Evolutionary conservation across 495 filamentous ascomycete species (phyloP).

Genomic region (Podospora didyma): DNA sequence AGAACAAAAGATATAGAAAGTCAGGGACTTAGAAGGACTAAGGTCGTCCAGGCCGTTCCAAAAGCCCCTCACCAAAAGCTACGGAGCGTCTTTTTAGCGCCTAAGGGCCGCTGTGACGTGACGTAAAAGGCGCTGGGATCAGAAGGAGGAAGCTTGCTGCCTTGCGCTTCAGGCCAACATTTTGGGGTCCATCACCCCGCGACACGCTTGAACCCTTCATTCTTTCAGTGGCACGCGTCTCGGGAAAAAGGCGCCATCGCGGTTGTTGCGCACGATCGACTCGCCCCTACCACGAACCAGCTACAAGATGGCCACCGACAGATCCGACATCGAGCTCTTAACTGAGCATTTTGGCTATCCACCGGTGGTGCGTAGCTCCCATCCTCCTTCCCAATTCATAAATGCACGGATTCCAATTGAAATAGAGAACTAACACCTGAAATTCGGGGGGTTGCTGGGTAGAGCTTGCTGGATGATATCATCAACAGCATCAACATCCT

Average conservation of each 20-base stretch:
- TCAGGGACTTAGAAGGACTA: not conserved
- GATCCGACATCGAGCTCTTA: slow-evolving; percentile 66
- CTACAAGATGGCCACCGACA: slow-evolving; percentile 6
- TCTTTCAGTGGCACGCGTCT: not conserved
- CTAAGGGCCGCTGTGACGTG: slow-evolving; percentile 7
- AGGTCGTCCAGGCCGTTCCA: not conserved
- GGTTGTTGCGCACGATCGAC: slow-evolving; percentile 1
- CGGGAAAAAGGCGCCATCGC: not conserved
- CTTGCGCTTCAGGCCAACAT: slow-evolving; percentile 24
- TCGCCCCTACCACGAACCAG: not conserved
- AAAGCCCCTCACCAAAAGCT: too few relatives aligned
- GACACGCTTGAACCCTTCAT: not conserved
- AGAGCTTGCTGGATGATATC: slow-evolving; percentile 94
- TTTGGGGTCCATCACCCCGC: not conserved
- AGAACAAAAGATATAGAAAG: too few relatives aligned
- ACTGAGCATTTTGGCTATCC: slow-evolving; percentile 97
- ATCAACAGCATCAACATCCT: slow-evolving; percentile 94
- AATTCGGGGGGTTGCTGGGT: not conserved
- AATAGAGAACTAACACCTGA: slow-evolving; percentile 4
- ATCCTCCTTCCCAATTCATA: not conserved
- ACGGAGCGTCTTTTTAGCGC: slow-evolving; percentile 2
- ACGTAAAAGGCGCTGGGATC: not conserved
- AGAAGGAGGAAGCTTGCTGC: slow-evolving; percentile 5
- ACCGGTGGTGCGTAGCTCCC: slow-evolving; percentile 64
- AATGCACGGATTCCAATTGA: slow-evolving; percentile 1